Base-by-base conservation (phyloP, 257 asterid species). In the Haberlea rhodopensis region DNA sequence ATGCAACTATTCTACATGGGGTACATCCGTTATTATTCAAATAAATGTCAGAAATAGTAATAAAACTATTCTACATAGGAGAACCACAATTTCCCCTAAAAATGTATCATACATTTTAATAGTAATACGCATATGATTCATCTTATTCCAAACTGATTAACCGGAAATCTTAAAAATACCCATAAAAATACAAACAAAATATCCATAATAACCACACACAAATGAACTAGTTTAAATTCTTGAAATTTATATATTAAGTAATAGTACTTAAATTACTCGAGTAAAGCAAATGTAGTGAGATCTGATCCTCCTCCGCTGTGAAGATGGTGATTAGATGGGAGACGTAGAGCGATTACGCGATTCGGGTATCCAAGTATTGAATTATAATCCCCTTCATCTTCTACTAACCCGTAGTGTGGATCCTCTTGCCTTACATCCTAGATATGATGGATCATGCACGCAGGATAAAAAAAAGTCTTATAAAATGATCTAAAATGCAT, bases 351-450 rank as follows among this genome's bases (percentile, higher is more conserved):
- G 66, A 91, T 31, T 19, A 87, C 60, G 58, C 87, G 82, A 57
- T 79, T 80, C 23, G 84, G 73, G 28, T 72, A 91, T 25, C 91
- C 95, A 57, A 85, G 74, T 57, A 89, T 69, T 0, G 90, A 63
- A 57, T 76, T 77, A 66, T 84, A 94, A 65, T 81, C 99, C 16
- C 82, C 90, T 53, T 81, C 99, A 18, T 90, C 82, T 15, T 94
- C 99, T 2, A 94, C 95, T 72, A 90, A 66, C 1, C 96, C 99
- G 31, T 80, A 94, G 63, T 87, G 95, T 45, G 99, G 95, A 72
- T 94, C 97, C 73, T 88, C 96, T 3, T 79, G 86, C 62, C 87
- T 80, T 23, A 87, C 88, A 66, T 90, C 96, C 97, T 94, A 27
- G 43, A 8, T 1, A 49, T 21, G 29, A n/a, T 62, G 9, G 23